Conservation (phyloP, 1,284 basidiomycete genomes). For the Cystobasidium sp. region DNA sequence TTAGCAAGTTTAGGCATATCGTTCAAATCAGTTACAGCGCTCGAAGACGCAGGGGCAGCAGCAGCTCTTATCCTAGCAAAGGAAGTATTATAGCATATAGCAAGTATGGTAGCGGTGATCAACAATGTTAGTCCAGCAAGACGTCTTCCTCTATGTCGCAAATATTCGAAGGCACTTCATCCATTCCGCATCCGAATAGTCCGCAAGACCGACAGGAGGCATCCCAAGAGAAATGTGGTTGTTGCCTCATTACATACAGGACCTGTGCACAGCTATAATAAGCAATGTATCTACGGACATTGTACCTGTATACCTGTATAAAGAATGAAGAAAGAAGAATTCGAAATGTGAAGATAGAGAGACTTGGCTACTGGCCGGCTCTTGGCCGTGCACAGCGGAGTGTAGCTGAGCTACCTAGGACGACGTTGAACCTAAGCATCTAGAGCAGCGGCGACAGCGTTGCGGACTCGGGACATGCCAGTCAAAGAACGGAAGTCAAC, state of each 20-base stretch:
- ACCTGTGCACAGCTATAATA: no score
- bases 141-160: not conserved
- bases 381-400: no score
- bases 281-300: no score
- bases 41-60: slow-evolving; percentile 27
- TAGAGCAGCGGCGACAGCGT: slow-evolving; percentile 5
- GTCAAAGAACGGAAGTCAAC: slow-evolving; percentile 23
- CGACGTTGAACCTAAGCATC: not conserved
- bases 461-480: slow-evolving; percentile 13
- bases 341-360: no score
- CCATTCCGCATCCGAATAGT: no score
- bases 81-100: slow-evolving; percentile 15
- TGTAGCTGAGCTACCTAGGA: not conserved
- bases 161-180: no score
- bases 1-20: not conserved
- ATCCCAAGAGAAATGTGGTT: no score
- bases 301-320: no score
- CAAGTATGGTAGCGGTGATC: not conserved
- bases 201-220: no score
- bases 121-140: not conserved
- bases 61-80: slow-evolving; percentile 33
- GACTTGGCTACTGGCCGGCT: no score
- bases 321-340: no score
- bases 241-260: no score
- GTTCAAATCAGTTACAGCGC: slow-evolving; percentile 12